A percentile compares a stretch with the other conserved stretches of the same genome.
Conservation (phyloP, 1,284 basidiomycete genomes). For the Ceratobasidium sp. region DNA sequence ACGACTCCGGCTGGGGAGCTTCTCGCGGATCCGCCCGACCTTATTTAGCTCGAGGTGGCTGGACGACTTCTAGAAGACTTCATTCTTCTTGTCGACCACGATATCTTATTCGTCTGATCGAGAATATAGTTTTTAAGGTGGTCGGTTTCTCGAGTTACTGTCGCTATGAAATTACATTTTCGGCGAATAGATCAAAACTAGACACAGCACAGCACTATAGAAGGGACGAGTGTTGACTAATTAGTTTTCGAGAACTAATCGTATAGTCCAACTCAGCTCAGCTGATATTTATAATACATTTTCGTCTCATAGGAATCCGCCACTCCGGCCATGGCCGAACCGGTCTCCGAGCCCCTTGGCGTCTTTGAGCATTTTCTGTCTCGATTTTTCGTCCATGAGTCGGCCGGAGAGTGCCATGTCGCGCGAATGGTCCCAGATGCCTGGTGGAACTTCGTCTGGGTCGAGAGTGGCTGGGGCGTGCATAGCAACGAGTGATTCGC, state of each 20-base stretch:
- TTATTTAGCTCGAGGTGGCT: neutral
- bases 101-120: neutral
- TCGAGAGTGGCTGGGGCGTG: conserved; percentile 65
- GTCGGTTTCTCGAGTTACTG: neutral
- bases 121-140: neutral
- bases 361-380: conserved; percentile 81
- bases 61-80: neutral
- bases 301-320: conserved; percentile 54
- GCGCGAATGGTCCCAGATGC: conserved; percentile 88
- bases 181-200: too few relatives aligned
- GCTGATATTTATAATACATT: neutral
- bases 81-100: neutral
- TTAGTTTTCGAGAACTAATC: neutral
- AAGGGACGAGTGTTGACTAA: neutral
- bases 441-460: conserved; percentile 67
- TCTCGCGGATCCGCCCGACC: too few relatives aligned
- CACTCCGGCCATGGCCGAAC: conserved; percentile 70
- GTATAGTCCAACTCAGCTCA: neutral
- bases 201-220: neutral
- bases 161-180: neutral
- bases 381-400: conserved; percentile 85
- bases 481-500: conserved; percentile 75
- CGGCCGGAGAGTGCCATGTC: conserved; percentile 89
- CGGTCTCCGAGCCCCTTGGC: conserved; percentile 82
- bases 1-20: too few relatives aligned